Conservation (phyloP, 768 basidiomycete species). For the Nevesoporus exiguus region DNA sequence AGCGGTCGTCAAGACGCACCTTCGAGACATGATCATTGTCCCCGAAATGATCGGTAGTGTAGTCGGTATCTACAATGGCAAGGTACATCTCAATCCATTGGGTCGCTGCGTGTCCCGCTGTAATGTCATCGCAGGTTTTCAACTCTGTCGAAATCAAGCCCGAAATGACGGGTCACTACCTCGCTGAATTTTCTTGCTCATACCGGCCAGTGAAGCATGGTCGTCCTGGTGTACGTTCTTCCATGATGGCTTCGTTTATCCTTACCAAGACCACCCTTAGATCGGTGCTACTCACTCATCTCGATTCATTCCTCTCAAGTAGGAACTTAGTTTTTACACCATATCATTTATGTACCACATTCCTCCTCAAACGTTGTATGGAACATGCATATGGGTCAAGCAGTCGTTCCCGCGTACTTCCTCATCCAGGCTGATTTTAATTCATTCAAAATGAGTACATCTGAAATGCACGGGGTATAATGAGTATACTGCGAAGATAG, state of each 20-base stretch:
- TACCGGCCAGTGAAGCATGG: slow-evolving; percentile 99
- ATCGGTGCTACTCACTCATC: slow-evolving; percentile 92
- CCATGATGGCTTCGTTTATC: background rate
- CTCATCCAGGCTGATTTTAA: slow-evolving; percentile 11
- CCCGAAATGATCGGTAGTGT: slow-evolving; percentile 99
- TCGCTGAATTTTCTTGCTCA: slow-evolving; percentile 94
- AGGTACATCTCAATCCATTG: slow-evolving; percentile 47
- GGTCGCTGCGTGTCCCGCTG: background rate
- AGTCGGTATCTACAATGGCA: slow-evolving; percentile 98
- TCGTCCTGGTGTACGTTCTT: slow-evolving; percentile 87
- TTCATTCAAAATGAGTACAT: slow-evolving; percentile 40
- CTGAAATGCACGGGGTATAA: slow-evolving; percentile 51
- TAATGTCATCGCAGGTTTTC: slow-evolving; percentile 56
- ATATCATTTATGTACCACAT: slow-evolving; percentile 25
- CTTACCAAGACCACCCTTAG: slow-evolving; percentile 35
- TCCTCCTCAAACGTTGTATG: slow-evolving; percentile 37
- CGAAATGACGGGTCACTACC: slow-evolving; percentile 99
- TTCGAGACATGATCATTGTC: slow-evolving; percentile 99
- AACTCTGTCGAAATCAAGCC: slow-evolving; percentile 99
- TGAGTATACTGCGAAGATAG: slow-evolving; percentile 54
- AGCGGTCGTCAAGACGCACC: slow-evolving; percentile 96
- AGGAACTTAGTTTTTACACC: slow-evolving; percentile 35
- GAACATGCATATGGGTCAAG: slow-evolving; percentile 29
- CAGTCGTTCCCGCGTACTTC: background rate
- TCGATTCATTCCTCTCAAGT: slow-evolving; percentile 96